Percentiles rank a stretch among this genome's conserved stretches.
These are phyloP conservation scores for Elsinoe fawcettii DNA, from an alignment of 2,329 filamentous ascomycete species.

Conservation along the genomic window DNA sequence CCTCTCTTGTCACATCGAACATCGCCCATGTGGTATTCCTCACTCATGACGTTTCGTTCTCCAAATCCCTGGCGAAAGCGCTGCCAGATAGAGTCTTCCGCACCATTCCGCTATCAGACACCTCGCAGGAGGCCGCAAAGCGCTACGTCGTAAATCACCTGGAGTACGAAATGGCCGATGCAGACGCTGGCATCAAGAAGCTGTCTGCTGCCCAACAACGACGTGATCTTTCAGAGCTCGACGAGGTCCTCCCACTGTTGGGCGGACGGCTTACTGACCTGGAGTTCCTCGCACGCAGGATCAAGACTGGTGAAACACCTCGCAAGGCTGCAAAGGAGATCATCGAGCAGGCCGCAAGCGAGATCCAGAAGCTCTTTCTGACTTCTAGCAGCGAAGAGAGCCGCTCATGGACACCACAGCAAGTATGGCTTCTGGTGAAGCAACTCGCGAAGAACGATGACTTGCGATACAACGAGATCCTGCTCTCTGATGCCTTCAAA, in stretches of 20 bases:
- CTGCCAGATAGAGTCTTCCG: constrained; percentile 88
- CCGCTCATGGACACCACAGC: constrained; percentile 68
- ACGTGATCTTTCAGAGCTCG: constrained; percentile 61
- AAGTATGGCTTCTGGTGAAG: constrained; percentile 86
- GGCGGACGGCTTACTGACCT: constrained; percentile 93
- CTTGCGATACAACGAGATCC: constrained; percentile 76
- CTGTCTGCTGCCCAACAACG: constrained; percentile 42
- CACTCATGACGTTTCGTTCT: constrained; percentile 80
- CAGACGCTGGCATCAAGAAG: constrained; percentile 32
- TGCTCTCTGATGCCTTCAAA: constrained; percentile 69
- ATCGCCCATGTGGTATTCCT: constrained; percentile 92
- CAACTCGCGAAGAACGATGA: constrained; percentile 59
- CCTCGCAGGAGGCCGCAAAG: constrained; percentile 74
- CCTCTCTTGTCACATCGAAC: constrained; percentile 74
- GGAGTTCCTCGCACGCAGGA: constrained; percentile 82
- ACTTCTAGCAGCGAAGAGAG: constrained; percentile 50
- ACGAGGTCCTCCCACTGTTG: constrained; percentile 70
- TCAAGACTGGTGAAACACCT: constrained; percentile 80
- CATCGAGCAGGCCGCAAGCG: constrained; percentile 76
- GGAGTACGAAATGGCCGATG: constrained; percentile 41
- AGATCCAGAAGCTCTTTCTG: constrained; percentile 90
- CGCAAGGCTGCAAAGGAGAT: constrained; percentile 77
- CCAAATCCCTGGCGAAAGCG: constrained; percentile 77
- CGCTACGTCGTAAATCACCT: constrained; percentile 82
- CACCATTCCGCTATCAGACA: constrained; percentile 76